These are phyloP conservation scores for Peniophora sp. DNA, from an alignment of 1,284 basidiomycete genomes.

Conservation along the genomic window DNA sequence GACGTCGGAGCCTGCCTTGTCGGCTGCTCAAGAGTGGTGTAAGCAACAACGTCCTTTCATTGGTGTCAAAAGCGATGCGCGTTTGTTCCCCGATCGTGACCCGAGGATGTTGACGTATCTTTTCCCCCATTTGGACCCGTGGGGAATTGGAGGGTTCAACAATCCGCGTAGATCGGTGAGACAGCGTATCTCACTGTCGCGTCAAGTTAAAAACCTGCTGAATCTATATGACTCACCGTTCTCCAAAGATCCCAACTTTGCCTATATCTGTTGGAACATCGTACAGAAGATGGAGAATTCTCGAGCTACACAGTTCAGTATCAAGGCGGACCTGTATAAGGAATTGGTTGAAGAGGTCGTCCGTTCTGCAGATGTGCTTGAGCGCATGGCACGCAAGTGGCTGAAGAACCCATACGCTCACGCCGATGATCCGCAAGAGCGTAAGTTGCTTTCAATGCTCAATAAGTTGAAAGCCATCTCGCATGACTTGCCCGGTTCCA, in stretches of 20 bases:
- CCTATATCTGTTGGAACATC: not conserved
- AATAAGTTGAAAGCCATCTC: not conserved
- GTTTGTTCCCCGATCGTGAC: slow-evolving; percentile 2
- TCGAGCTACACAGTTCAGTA: not conserved
- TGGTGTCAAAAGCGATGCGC: not conserved
- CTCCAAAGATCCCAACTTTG: not conserved
- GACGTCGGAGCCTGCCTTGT: not conserved
- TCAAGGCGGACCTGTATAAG: not conserved
- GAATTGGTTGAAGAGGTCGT: not conserved
- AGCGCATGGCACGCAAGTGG: not conserved
- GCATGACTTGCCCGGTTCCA: not conserved
- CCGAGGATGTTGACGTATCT: slow-evolving; percentile 3
- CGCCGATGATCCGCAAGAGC: not conserved
- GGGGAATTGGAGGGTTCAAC: slow-evolving; percentile 6
- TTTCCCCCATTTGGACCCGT: slow-evolving; percentile 7
- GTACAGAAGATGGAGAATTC: not conserved
- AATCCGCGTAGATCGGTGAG: not conserved
- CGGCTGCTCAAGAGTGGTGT: slow-evolving; percentile 3
- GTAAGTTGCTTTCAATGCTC: no score
- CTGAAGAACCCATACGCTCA: not conserved
- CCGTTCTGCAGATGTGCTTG: not conserved
- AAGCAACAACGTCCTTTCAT: not conserved
- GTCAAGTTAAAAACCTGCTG: slow-evolving; percentile 3
- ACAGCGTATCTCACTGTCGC: not conserved
- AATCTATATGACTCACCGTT: not conserved